Evolutionary conservation across 371 early-diverging fungal genomes (phyloP).

Genomic region (Mortierella sp.): DNA sequence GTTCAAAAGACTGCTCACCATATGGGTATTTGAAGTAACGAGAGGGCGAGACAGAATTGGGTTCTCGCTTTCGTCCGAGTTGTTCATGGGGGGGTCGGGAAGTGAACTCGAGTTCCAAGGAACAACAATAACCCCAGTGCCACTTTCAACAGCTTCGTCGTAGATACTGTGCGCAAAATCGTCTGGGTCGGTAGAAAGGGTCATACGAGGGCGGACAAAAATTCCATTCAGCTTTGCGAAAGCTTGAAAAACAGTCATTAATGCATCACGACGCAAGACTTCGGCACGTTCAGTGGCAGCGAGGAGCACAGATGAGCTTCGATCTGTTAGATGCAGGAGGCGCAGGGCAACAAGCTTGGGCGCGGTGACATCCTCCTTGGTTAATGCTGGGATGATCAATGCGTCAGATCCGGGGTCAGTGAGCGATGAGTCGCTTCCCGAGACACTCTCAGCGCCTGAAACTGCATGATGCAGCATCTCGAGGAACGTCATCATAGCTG

Average conservation of each 20-base stretch:
- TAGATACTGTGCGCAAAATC: conserved; percentile 70
- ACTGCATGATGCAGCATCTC: conserved; percentile 39
- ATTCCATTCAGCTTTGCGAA: conserved; percentile 80
- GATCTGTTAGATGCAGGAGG: conserved; percentile 78
- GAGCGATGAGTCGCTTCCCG: conserved; percentile 9
- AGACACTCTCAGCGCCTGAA: conserved; percentile 1
- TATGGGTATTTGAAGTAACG: conserved; percentile 45
- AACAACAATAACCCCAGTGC: conserved; percentile 61
- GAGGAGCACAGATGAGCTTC: conserved; percentile 83
- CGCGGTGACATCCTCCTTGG: conserved; percentile 28
- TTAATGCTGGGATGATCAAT: conserved; percentile 56
- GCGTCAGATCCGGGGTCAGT: not conserved
- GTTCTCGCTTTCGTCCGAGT: conserved; percentile 12
- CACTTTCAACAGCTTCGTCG: conserved; percentile 59
- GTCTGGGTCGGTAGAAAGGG: conserved; percentile 59
- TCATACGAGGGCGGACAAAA: conserved; percentile 59
- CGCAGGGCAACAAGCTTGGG: conserved; percentile 68
- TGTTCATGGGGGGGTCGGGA: conserved; percentile 27
- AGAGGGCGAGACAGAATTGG: conserved; percentile 25
- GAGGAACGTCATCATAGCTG: conserved; percentile 79
- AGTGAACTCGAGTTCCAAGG: conserved; percentile 62
- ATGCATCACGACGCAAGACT: conserved; percentile 75
- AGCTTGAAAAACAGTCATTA: conserved; percentile 83
- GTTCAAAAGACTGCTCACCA: conserved; percentile 32
- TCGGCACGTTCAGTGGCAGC: conserved; percentile 69